Evolutionary conservation across 805 yeast species (phyloP).

Genomic region (Starmerella bombicola): DNA sequence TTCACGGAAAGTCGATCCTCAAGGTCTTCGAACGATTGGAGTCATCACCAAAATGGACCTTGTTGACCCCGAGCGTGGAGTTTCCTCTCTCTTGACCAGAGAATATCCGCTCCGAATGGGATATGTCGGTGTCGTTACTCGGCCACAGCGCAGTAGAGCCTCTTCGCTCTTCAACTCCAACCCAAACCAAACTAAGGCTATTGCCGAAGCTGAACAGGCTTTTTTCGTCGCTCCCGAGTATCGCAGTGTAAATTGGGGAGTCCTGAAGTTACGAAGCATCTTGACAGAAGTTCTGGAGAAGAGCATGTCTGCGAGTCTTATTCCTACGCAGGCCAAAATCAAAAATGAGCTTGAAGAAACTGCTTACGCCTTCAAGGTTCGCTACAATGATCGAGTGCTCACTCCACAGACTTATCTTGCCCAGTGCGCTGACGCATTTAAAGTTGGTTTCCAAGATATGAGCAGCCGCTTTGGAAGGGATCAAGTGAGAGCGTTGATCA

Average conservation of each 20-base stretch:
- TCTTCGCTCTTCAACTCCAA: conserved; percentile 30
- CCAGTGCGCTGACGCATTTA: conserved; percentile 76
- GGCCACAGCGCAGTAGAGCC: conserved; percentile 39
- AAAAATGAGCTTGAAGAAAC: conserved; percentile 90
- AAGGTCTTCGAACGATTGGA: conserved; percentile 92
- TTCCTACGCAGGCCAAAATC: conserved; percentile 75
- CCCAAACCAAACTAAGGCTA: conserved; percentile 39
- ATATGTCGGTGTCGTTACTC: conserved; percentile 94
- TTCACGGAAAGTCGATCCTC: conserved; percentile 77
- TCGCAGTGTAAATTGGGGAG: conserved; percentile 58
- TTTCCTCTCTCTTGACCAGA: conserved; percentile 53
- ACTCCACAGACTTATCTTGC: conserved; percentile 93
- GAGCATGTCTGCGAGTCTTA: conserved; percentile 79
- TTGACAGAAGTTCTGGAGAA: conserved; percentile 76
- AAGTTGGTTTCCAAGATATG: conserved; percentile 75
- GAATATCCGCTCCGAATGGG: conserved; percentile 92
- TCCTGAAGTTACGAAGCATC: conserved; percentile 60
- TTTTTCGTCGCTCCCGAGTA: conserved; percentile 55
- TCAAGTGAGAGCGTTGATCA: conserved; percentile 65
- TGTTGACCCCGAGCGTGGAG: conserved; percentile 65
- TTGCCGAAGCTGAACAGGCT: conserved; percentile 36
- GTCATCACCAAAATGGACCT: conserved; percentile 89
- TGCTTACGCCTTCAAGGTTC: conserved; percentile 84
- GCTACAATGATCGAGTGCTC: conserved; percentile 83
- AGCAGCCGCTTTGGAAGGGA: conserved; percentile 70